Base-by-base conservation (phyloP, 768 basidiomycete species). In the Mycena polygramma region DNA sequence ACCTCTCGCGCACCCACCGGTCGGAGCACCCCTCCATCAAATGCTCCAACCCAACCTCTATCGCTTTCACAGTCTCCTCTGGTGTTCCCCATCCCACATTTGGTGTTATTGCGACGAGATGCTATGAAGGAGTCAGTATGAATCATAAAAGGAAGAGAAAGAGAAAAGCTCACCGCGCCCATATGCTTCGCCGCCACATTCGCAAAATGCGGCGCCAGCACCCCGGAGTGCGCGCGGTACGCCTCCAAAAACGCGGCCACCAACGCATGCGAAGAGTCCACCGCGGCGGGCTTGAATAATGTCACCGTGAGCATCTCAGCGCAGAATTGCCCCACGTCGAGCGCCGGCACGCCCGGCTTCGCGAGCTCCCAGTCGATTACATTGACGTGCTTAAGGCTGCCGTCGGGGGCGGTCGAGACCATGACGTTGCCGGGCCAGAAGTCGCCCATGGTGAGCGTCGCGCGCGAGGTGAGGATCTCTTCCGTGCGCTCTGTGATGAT, bases 391-490 rank as follows among this genome's bases (percentile, higher is more conserved):
- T 82, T 79, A 46, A 90, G 72, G 68, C 57, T 2, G 26, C 48
- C 9, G 15, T 7, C 17, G 35, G 63, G n/a, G 48, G 45, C 2
- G 68, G 62, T 20, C 80, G 81, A 1, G 17, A 92, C 72, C 73
- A 91, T 81, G 54, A 92, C 71, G 74, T 93, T 92, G 0, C 91
- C 92, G 1, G 92, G 86, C 91, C 92, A 93, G 74, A 92, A 90
- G 77, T 93, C 92, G 0, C 92, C 92, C 88, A 89, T 89, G 22
- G 37, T 45, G 2, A 61, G 39, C 26, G 37, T 36, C 10, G 37
- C 48, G 35, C 48, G 51, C 36, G n/a, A 37, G 39, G 11, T 36
- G 15, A 30, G 49, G 73, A 77, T 69, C 51, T 83, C 82, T 52
- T 77, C 69, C 24, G 80, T 61, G 37, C 66, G 71, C 13, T 76